Evolutionary conservation across 805 yeast species (phyloP), one percentile per base, ranked within the genome.

Genomic region (Scheffersomyces ergatensis): DNA sequence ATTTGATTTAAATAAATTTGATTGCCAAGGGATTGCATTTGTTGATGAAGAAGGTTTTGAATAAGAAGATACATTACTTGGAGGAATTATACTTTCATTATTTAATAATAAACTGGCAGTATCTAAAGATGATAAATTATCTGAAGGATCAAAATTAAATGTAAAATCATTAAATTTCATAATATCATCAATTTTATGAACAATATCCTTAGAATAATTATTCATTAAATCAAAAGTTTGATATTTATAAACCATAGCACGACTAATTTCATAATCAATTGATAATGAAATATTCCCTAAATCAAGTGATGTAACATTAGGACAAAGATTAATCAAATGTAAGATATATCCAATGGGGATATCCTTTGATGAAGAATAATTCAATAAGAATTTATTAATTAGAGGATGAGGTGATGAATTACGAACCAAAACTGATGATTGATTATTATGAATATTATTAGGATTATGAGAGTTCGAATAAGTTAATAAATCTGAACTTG

Each of bases 321-420:
- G 79, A 54, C 96, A 89, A 25, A 77, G 63, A n/a, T 73, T 74
- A 29, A 89, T 54, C 27, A 88, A 53, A 56, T 86, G 95, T 12
- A 89, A 54, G 8, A 89, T 53, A 46, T 80, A 78, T 0, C 96
- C 97, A 21, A 83, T 63, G 1, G 97, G 97, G 5, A 89, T 56
- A 57, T 89, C 97, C 49, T 76, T 79, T n/a, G 83, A 73, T 16
- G 76, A 68, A 3, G 87, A 72, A 59, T 84, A 85, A 57, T 78
- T 83, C 39, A 72, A 52, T 27, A 87, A 57, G 47, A 82, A 79
- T 42, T 78, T 76, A 55, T 77, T 83, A 31, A 80, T 78, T 34
- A 63, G 58, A 2, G 93, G 93, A 54, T 85, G 89, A 13, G 50
- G 43, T 7, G 46, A 15, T 15, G 35, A 17, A 35, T 39, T 44